phyloP scores from a whole-genome alignment of 177 flowering plant species.

The Tripterygium wilfordii region DNA sequence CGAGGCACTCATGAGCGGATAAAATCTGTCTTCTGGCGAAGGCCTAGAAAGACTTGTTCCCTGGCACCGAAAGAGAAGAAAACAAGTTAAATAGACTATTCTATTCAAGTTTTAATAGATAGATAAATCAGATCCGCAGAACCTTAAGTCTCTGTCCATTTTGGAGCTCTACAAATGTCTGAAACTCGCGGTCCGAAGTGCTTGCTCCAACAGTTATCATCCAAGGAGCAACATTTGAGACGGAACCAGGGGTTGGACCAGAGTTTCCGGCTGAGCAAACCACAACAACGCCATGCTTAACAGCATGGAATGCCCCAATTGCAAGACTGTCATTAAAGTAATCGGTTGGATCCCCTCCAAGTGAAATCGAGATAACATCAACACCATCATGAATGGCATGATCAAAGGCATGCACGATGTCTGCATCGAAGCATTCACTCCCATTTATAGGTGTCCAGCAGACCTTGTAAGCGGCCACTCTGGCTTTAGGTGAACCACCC shows the following conservation, averaged over 20 bases:
- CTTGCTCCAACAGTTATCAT: constrained; percentile 66
- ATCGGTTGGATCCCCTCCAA: constrained; percentile 37
- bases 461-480: constrained; percentile 65
- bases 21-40: constrained; percentile 15
- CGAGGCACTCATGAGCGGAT: constrained; percentile 29
- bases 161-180: constrained; percentile 21
- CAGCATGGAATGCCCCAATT: constrained; percentile 61
- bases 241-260: constrained; percentile 29
- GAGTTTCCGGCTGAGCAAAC: constrained; percentile 50
- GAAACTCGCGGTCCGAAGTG: constrained; percentile 50
- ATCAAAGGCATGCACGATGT: constrained; percentile 53
- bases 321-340: constrained; percentile 34
- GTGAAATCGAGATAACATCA: constrained; percentile 59
- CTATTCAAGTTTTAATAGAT: too few relatives aligned
- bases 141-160: constrained; percentile 27
- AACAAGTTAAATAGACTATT: too few relatives aligned
- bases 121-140: too few relatives aligned
- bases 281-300: constrained; percentile 35
- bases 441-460: constrained; percentile 39
- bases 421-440: constrained; percentile 41
- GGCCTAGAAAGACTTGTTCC: constrained; percentile 31
- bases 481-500: constrained; percentile 78
- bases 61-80: too few relatives aligned
- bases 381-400: constrained; percentile 63
- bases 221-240: constrained; percentile 55